Evolutionary conservation across 345 rosid species (phyloP), one percentile per base, ranked within the genome.

Genomic region (Dipteronia sinensis): DNA sequence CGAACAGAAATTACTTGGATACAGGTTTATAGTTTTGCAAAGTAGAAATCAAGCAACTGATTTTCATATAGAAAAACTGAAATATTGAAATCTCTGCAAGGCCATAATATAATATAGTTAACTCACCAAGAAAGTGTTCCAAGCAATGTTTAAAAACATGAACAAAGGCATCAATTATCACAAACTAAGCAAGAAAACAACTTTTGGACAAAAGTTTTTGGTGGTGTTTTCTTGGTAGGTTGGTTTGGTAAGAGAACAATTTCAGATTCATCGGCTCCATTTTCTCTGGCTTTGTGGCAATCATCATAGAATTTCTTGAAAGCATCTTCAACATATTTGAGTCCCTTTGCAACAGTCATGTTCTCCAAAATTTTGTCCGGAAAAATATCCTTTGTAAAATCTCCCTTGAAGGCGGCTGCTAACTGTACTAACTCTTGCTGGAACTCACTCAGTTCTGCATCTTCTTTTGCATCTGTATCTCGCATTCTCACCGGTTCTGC

Each of bases 361-460:
- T 78, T 83, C 59, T 90, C 89, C 51, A 87, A 86, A n/a, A 92
- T 79, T 72, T 88, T 86, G 73, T 86, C 49, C 0, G 91, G 87
- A 67, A 77, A 83, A n/a, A 80, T 71, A 66, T 89, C 90, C 73
- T 80, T 85, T 31, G 68, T 66, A 69, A 89, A 69, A 51, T 91
- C 98, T 67, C 95, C 95, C 15, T 80, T 90, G 69, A 94, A 53
- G 3, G 81, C 81, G 0, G 93, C 89, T 8, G 92, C 97, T 86
- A 91, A 73, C 40, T 89, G 85, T 7, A 93, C 95, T 12, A 94
- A 76, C 53, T 88, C 94, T 67, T 84, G 61, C 72, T 94, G 98
- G 79, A 94, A 90, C 0, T 94, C 97, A 6, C 90, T 91, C 0
- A 93, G 71, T 8, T 83, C 69, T 9, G 82, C 87, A 1, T 81